Evolutionary conservation across 371 early-diverging fungal genomes (phyloP).

Genomic region (Mucor lusitanicus): DNA sequence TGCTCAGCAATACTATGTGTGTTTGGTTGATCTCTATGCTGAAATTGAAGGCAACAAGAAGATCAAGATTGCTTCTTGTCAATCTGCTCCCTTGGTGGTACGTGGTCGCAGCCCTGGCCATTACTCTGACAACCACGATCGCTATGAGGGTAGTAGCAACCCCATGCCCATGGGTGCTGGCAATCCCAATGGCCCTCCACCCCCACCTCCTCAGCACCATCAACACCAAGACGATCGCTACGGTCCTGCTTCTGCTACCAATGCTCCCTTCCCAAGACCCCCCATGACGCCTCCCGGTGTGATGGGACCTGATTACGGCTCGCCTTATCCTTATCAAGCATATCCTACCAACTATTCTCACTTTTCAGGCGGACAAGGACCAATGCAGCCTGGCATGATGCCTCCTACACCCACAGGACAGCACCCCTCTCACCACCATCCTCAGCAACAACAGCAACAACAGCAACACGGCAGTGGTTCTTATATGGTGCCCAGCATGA

Average conservation of each 20-base stretch:
- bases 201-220: slow-evolving; percentile 13
- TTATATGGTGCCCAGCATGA: slow-evolving; percentile 37
- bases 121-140: slow-evolving; percentile 67
- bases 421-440: slow-evolving; percentile 11
- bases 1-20: slow-evolving; percentile 90
- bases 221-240: slow-evolving; percentile 24
- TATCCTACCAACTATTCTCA: slow-evolving; percentile 25
- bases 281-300: slow-evolving; percentile 35
- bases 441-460: slow-evolving; percentile 5
- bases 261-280: slow-evolving; percentile 30
- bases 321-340: slow-evolving; percentile 29
- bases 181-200: background rate
- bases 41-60: slow-evolving; percentile 55
- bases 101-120: slow-evolving; percentile 95
- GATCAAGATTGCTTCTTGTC: slow-evolving; percentile 66
- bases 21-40: slow-evolving; percentile 72
- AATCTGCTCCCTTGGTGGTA: slow-evolving; percentile 86
- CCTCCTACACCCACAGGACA: slow-evolving; percentile 28
- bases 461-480: slow-evolving; percentile 1
- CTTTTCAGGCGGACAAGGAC: slow-evolving; percentile 10
- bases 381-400: slow-evolving; percentile 23
- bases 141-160: slow-evolving; percentile 8
- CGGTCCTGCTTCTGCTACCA: background rate
- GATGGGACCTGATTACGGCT: slow-evolving; percentile 29
- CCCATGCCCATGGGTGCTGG: slow-evolving; percentile 7